Base-by-base conservation (phyloP, 176 grass and related monocot genomes). In the Musa schizocarpa region DNA sequence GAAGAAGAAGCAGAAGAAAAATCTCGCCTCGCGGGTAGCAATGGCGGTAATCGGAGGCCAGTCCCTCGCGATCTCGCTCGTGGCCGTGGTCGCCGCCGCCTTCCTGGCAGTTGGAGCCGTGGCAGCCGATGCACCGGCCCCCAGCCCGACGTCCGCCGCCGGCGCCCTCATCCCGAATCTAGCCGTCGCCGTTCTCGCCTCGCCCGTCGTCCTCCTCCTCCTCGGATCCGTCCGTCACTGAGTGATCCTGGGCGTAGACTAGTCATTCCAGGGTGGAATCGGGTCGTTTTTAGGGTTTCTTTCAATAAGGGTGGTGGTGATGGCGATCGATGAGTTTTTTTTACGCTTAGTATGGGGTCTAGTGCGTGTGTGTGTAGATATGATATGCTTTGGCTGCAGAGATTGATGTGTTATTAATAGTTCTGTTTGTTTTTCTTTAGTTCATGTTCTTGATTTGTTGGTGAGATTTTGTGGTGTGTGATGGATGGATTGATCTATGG, bases 71-170 rank as follows among this genome's bases (percentile, higher is more conserved):
- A 16, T 61, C 67, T 61, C 54, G n/a, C 10, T 76, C 27, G 2
- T 79, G 50, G 79, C 79, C 8, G 89, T 71, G 3, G 58, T 86
- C 52, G 59, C 75, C 77, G 59, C 76, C 70, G 56, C 80, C 43
- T 78, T 69, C 58, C 81, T 96, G 21, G 83, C 81, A 0, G 77
- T 73, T 51, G 67, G 52, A 34, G 85, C 79, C 4, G 12, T 81
- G 54, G 93, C 89, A 14, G 84, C 87, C 67, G 93, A 96, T 1
- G 78, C 56, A 55, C 93, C 93, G 1, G 83, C 93, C 23, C 93
- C 93, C 23, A 88, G 85, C 79, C 93, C 93, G 19, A 84, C 89
- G 43, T 88, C 93, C 19, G 83, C 69, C 0, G 74, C 85, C 21
- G 29, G 74, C 0, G 54, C 83, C 9, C 2, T 84, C 74, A 83